phyloP scores from a whole-genome alignment of 495 filamentous ascomycete species.

The Chaetomium tenue region DNA sequence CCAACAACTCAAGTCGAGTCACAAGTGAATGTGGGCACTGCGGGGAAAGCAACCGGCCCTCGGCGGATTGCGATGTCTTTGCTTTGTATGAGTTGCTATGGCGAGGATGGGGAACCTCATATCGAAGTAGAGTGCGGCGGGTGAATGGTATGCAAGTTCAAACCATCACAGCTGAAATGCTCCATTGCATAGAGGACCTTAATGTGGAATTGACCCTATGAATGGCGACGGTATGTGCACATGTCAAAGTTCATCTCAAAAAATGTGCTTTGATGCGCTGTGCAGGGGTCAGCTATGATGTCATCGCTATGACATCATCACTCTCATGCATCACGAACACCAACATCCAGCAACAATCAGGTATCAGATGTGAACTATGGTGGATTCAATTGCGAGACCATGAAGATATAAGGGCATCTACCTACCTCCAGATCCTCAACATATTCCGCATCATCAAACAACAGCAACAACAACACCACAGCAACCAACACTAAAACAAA shows the following conservation, averaged over 20 bases:
- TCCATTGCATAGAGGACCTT: background rate
- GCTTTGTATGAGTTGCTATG: too few species aligned
- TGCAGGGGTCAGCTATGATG: conserved; percentile 20
- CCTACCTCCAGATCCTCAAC: background rate
- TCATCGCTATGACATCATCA: conserved; percentile 28
- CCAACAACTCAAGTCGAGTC: too few species aligned
- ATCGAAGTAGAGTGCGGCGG: too few species aligned
- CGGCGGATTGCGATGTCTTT: too few species aligned
- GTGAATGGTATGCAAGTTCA: too few species aligned
- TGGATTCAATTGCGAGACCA: background rate
- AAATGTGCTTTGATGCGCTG: background rate
- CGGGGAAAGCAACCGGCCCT: too few species aligned
- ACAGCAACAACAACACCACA: conserved; percentile 3
- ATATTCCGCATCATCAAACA: background rate
- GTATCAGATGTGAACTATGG: background rate
- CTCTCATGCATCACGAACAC: background rate
- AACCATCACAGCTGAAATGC: background rate
- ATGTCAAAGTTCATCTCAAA: background rate
- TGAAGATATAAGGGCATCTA: background rate
- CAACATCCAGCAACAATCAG: background rate
- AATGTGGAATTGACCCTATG: background rate
- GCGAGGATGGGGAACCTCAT: too few species aligned
- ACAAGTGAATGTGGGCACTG: too few species aligned
- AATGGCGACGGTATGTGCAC: background rate
- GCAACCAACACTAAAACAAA: conserved; percentile 11